Percentiles rank a stretch among this genome's conserved stretches.
phyloP scores from a whole-genome alignment of 306 rosid species.

The Calophaca sinica region DNA sequence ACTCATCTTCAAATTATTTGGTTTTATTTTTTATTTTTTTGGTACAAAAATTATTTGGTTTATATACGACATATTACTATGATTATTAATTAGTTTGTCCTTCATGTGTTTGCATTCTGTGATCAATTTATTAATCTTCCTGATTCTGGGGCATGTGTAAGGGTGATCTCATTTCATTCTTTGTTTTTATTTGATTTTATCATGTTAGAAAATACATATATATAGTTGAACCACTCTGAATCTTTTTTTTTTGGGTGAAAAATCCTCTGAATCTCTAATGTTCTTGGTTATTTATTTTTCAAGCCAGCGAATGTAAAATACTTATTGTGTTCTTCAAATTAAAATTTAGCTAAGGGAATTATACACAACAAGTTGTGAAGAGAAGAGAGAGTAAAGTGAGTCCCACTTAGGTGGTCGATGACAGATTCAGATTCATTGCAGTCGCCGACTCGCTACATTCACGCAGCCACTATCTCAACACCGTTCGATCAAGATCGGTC shows the following conservation, averaged over 20 bases:
- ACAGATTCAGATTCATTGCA: no score
- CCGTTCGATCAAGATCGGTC: no score
- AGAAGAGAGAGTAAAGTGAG: no score
- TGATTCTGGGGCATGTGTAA: neutral
- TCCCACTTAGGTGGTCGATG: no score
- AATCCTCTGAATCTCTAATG: neutral
- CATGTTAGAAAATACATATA: neutral
- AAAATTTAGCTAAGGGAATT: no score
- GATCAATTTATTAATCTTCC: neutral
- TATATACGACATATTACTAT: neutral
- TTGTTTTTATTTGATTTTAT: neutral
- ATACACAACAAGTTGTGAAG: no score
- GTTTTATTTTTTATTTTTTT: no score
- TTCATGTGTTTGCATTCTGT: neutral
- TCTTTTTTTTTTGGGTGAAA: neutral
- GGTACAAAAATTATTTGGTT: constrained; percentile 2
- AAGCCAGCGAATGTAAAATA: neutral
- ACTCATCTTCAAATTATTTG: neutral
- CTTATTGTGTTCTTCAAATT: no score
- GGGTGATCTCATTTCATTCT: neutral
- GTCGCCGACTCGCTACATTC: no score
- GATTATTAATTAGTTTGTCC: neutral
- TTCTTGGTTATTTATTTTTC: neutral
- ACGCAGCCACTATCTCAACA: no score
- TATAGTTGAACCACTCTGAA: neutral